These are phyloP conservation scores for Bruguiera gymnorhiza DNA, from an alignment of 345 rosid genomes.

Conservation along the genomic window DNA sequence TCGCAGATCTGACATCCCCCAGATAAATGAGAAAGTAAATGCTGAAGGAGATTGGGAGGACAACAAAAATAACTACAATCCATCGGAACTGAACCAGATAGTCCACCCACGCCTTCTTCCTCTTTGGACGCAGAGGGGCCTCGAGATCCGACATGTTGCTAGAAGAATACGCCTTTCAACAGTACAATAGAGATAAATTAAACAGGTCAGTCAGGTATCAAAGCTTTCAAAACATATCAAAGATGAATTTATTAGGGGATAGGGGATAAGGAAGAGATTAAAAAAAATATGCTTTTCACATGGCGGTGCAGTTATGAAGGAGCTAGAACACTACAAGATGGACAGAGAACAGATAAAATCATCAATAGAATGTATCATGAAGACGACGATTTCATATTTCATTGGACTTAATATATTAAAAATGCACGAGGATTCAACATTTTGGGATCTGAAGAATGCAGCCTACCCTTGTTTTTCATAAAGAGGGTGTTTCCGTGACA, in stretches of 20 bases:
- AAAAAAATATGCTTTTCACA: neutral
- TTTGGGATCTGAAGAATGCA: too few species aligned
- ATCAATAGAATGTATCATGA: too few species aligned
- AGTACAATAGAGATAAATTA: slow-evolving; percentile 12
- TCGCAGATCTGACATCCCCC: slow-evolving; percentile 87
- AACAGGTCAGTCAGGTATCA: neutral
- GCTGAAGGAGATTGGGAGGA: slow-evolving; percentile 80
- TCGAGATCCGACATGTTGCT: slow-evolving; percentile 74
- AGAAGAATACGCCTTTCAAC: slow-evolving; percentile 24
- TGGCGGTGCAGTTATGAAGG: too few species aligned
- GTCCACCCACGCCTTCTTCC: slow-evolving; percentile 87
- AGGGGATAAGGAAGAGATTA: neutral
- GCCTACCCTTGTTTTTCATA: too few species aligned
- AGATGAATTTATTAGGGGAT: neutral
- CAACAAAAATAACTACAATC: slow-evolving; percentile 86
- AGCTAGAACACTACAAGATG: neutral
- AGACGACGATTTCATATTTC: too few species aligned
- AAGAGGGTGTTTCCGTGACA: too few species aligned
- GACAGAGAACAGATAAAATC: neutral
- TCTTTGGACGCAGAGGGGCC: slow-evolving; percentile 77
- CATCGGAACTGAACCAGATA: slow-evolving; percentile 82
- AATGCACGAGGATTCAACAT: too few species aligned
- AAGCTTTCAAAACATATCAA: neutral
- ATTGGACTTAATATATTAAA: too few species aligned
- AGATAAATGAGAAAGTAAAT: slow-evolving; percentile 82